Percentiles rank a stretch among this genome's conserved stretches.
Conservation (phyloP, 1,284 basidiomycete species). For the Heimioporus punctisporus region DNA sequence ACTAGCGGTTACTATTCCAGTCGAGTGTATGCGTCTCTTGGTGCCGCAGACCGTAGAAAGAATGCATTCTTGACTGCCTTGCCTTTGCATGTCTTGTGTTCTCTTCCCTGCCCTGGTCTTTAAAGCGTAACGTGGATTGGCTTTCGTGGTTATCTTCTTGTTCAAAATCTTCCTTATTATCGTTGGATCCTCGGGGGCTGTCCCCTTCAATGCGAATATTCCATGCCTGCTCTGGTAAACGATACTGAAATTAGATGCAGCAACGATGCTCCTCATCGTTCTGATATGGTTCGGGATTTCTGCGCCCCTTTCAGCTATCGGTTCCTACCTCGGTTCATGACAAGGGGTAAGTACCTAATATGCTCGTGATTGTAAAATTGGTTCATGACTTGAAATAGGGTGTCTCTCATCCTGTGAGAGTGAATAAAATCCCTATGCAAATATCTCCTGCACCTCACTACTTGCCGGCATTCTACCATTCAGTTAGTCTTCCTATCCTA, state of each 20-base stretch:
- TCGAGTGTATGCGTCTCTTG: slow-evolving; percentile 82
- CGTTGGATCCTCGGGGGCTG: slow-evolving; percentile 91
- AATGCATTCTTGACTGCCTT: slow-evolving; percentile 91
- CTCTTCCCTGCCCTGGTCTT: neutral
- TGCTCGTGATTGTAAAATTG: slow-evolving; percentile 1
- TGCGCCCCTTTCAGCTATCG: slow-evolving; percentile 78
- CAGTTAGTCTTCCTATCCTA: slow-evolving; percentile 46
- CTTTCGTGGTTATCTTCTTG: slow-evolving; percentile 84
- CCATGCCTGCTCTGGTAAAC: neutral
- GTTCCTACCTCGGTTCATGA: slow-evolving; percentile 81
- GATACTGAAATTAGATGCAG: slow-evolving; percentile 35
- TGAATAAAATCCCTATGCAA: slow-evolving; percentile 93
- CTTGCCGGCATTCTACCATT: slow-evolving; percentile 95
- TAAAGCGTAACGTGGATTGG: slow-evolving; percentile 47
- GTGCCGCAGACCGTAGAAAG: slow-evolving; percentile 82
- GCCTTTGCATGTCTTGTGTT: slow-evolving; percentile 66
- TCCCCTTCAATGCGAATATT: slow-evolving; percentile 78
- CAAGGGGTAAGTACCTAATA: slow-evolving; percentile 68
- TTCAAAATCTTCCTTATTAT: slow-evolving; percentile 88
- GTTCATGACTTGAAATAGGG: slow-evolving; percentile 44
- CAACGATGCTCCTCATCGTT: slow-evolving; percentile 89
- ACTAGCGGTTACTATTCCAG: slow-evolving; percentile 92
- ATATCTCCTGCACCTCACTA: slow-evolving; percentile 86
- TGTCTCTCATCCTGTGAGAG: slow-evolving; percentile 80
- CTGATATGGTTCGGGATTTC: slow-evolving; percentile 97